A percentile compares a stretch with the other conserved stretches of the same genome.
These are phyloP conservation scores for Pterocarpus macrocarpus DNA, from an alignment of 306 rosid species.

Conservation along the genomic window DNA sequence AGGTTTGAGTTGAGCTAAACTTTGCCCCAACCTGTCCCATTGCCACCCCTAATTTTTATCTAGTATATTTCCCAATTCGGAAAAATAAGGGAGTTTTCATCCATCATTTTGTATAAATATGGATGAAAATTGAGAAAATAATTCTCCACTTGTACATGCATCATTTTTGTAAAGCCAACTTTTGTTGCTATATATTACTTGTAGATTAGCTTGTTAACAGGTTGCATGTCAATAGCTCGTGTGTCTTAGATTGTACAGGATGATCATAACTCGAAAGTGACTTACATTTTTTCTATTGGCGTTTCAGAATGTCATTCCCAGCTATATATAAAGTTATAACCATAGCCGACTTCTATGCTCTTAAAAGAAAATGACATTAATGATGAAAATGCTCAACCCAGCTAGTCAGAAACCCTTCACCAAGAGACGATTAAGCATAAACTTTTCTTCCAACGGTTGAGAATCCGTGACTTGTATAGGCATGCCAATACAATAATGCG, in stretches of 20 bases:
- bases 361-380: constrained; percentile 33
- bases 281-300: constrained; percentile 23
- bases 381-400: constrained; percentile 5
- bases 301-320: constrained; percentile 31
- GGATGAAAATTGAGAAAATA: neutral
- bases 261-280: constrained; percentile 36
- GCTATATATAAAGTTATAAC: constrained; percentile 23
- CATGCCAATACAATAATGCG: neutral
- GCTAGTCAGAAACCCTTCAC: constrained; percentile 22
- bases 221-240: constrained; percentile 32
- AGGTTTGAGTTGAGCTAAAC: too few relatives aligned
- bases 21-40: too few relatives aligned
- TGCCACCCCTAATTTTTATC: neutral
- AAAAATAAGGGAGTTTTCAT: neutral
- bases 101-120: neutral
- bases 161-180: constrained; percentile 19
- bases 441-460: constrained; percentile 33
- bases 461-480: constrained; percentile 14
- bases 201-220: constrained; percentile 31
- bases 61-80: neutral
- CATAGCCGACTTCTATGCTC: constrained; percentile 36
- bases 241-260: constrained; percentile 48
- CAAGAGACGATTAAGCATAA: constrained; percentile 37
- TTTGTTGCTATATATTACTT: neutral
- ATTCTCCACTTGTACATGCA: too few relatives aligned